Percentiles rank a stretch among this genome's conserved stretches.
Evolutionary conservation across 116 monocot species (phyloP).

Genomic region (Phalaenopsis hybrid): DNA sequence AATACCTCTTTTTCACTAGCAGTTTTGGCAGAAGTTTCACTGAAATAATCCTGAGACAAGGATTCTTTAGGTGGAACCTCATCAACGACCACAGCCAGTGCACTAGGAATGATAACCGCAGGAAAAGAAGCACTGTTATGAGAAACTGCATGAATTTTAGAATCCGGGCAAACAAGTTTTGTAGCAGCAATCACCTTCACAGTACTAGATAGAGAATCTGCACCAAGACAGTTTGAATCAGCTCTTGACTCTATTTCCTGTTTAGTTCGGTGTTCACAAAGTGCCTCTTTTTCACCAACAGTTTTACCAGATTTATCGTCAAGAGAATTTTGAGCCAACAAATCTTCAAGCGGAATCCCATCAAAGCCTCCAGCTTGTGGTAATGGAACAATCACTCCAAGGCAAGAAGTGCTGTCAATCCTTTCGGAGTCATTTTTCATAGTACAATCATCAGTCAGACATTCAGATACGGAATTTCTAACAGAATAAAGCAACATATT

Average conservation of each 20-base stretch:
- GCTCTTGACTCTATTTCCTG: neutral
- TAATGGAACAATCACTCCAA: neutral
- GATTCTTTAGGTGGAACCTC: neutral
- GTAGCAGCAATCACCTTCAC: neutral
- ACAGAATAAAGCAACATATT: neutral
- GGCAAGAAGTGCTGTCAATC: neutral
- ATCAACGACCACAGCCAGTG: neutral
- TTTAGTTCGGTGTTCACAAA: slow-evolving; percentile 34
- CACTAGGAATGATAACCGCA: neutral
- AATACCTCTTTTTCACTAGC: neutral
- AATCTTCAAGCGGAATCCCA: neutral
- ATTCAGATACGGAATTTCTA: neutral
- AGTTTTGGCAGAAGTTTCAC: neutral
- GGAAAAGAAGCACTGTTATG: neutral
- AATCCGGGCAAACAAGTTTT: slow-evolving; percentile 20
- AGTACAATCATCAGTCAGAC: neutral
- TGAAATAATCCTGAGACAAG: neutral
- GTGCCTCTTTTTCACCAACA: neutral
- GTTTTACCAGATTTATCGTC: neutral
- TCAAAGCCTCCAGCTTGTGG: neutral
- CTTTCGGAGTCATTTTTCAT: neutral
- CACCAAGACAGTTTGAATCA: neutral
- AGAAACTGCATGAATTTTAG: slow-evolving; percentile 13
- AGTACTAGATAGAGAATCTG: neutral
- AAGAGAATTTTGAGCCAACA: neutral